A percentile compares a stretch with the other conserved stretches of the same genome.
Conservation (phyloP, 352 stramenopile species). For the Aphanomyces stellatus region DNA sequence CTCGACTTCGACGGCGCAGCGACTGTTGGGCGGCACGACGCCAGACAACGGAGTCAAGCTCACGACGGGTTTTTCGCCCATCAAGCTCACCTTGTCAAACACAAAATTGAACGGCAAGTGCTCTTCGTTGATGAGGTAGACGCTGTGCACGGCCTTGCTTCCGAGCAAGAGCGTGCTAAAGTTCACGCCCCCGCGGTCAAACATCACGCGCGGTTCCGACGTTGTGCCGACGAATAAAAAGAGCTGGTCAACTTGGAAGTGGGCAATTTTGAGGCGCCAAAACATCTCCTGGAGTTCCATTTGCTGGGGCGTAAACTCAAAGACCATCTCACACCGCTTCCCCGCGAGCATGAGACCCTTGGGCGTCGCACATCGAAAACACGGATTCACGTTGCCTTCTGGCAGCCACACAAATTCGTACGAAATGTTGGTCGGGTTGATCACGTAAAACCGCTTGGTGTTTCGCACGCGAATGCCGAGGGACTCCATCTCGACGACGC, state of each 20-base stretch:
- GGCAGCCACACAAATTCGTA: constrained; percentile 92
- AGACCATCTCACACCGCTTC: constrained; percentile 93
- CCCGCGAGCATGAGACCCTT: constrained; percentile 89
- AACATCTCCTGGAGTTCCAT: constrained; percentile 87
- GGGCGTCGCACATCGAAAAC: constrained; percentile 84
- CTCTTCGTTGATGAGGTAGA: constrained; percentile 89
- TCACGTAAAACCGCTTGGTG: constrained; percentile 87
- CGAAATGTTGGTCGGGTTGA: constrained; percentile 89
- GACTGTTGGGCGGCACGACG: constrained; percentile 82
- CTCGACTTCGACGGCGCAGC: constrained; percentile 72
- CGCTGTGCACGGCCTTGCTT: constrained; percentile 72
- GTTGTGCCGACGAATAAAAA: constrained; percentile 91
- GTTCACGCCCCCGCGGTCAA: constrained; percentile 86
- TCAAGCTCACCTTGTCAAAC: constrained; percentile 89
- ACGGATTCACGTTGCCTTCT: constrained; percentile 56
- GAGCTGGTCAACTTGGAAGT: constrained; percentile 83
- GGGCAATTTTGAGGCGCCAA: constrained; percentile 84
- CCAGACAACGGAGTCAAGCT: constrained; percentile 82
- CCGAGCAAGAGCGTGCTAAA: constrained; percentile 90
- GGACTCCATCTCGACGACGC: constrained; percentile 89
- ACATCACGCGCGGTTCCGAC: constrained; percentile 78
- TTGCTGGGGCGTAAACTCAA: constrained; percentile 91
- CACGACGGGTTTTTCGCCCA: constrained; percentile 66
- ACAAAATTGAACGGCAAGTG: constrained; percentile 91
- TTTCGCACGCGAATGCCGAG: constrained; percentile 87